Percentiles rank a stretch among this genome's conserved stretches.
phyloP scores from a whole-genome alignment of 441 rosid species.

The Populus hybrid region DNA sequence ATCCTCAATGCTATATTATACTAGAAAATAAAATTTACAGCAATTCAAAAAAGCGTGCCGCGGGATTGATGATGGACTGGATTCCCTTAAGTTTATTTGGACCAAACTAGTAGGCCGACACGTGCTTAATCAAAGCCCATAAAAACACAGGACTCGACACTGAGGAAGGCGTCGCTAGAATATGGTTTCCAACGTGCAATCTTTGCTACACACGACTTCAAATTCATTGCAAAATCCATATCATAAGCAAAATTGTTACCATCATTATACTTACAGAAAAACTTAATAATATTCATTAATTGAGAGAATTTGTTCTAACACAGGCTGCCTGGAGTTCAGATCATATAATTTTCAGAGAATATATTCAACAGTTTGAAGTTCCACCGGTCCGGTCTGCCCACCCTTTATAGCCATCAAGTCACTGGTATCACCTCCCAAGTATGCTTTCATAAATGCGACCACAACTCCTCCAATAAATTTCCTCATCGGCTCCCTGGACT shows the following conservation, averaged over 20 bases:
- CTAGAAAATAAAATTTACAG: too few relatives aligned
- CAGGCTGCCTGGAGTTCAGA: neutral
- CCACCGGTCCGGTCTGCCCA: conserved; percentile 52
- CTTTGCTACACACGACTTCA: too few relatives aligned
- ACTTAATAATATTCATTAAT: too few relatives aligned
- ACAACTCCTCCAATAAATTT: conserved; percentile 64
- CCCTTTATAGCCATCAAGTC: conserved; percentile 51
- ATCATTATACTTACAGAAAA: neutral
- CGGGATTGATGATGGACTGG: neutral
- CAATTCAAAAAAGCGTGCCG: too few relatives aligned
- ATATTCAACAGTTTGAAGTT: conserved; percentile 50
- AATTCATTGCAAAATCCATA: too few relatives aligned
- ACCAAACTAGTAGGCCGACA: neutral
- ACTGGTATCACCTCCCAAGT: conserved; percentile 43
- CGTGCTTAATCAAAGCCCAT: too few relatives aligned
- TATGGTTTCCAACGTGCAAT: too few relatives aligned
- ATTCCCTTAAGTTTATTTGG: neutral
- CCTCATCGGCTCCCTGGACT: conserved; percentile 81
- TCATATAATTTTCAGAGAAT: conserved; percentile 19
- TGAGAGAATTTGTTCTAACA: neutral
- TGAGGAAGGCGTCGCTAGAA: too few relatives aligned
- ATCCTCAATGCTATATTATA: too few relatives aligned
- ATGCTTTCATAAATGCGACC: conserved; percentile 71
- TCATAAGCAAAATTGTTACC: too few relatives aligned
- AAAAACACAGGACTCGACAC: too few relatives aligned